Percentiles rank a stretch among this genome's conserved stretches.
Evolutionary conservation across 108 stramenopile species (phyloP).

Genomic region (Fragilaria radians): DNA sequence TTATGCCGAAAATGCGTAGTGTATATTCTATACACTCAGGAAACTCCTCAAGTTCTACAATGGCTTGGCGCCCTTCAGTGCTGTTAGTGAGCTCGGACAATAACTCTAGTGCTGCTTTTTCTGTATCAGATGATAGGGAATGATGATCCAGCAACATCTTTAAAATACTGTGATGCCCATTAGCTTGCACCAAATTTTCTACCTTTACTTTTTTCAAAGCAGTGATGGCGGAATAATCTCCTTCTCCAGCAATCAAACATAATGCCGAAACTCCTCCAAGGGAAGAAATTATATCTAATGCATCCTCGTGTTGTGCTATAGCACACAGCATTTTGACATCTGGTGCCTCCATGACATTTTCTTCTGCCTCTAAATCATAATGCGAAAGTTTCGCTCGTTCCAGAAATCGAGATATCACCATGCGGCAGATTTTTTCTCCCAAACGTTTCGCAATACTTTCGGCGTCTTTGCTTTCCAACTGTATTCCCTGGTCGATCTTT

Average conservation of each 20-base stretch:
- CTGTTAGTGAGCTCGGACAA: slow-evolving; percentile 26
- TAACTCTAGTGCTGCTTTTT: slow-evolving; percentile 28
- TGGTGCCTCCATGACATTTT: slow-evolving; percentile 56
- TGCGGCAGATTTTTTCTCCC: slow-evolving; percentile 60
- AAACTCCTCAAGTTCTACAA: slow-evolving; percentile 18
- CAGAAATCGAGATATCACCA: slow-evolving; percentile 66
- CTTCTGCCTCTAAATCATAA: slow-evolving; percentile 42
- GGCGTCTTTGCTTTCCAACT: slow-evolving; percentile 40
- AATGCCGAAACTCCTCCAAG: slow-evolving; percentile 71
- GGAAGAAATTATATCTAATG: slow-evolving; percentile 44
- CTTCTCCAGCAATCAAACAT: slow-evolving; percentile 70
- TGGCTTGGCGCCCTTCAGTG: slow-evolving; percentile 30
- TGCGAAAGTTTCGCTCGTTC: slow-evolving; percentile 51
- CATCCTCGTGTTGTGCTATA: slow-evolving; percentile 54
- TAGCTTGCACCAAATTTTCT: slow-evolving; percentile 46
- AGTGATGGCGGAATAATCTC: slow-evolving; percentile 45
- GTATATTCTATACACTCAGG: slow-evolving; percentile 22
- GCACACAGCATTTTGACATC: slow-evolving; percentile 73
- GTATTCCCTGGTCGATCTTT: slow-evolving; percentile 4
- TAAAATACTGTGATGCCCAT: slow-evolving; percentile 50
- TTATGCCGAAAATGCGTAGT: slow-evolving; percentile 12
- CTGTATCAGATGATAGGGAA: slow-evolving; percentile 10
- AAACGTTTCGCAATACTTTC: slow-evolving; percentile 48
- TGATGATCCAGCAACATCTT: slow-evolving; percentile 30
- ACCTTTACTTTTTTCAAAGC: slow-evolving; percentile 62